Conservation (phyloP, 1,284 basidiomycete species). For the Leccinum variabile region DNA sequence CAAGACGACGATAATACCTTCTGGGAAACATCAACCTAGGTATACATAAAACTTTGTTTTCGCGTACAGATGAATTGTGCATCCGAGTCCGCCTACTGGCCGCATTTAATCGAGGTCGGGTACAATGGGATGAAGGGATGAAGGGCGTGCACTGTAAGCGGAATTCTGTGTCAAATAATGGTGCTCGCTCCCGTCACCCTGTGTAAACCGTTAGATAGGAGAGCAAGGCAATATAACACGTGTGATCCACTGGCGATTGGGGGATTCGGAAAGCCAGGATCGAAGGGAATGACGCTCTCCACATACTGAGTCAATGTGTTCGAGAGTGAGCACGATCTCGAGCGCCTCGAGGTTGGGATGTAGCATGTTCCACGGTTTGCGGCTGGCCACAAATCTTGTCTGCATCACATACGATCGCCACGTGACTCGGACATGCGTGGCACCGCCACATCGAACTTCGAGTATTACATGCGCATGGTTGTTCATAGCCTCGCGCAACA, state of each 20-base stretch:
- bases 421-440: constrained; percentile 12
- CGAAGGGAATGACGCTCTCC: constrained; percentile 43
- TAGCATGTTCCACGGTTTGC: constrained; percentile 49
- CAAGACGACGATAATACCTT: background rate
- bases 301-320: constrained; percentile 44
- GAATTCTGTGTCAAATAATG: constrained; percentile 10
- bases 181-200: constrained; percentile 33
- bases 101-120: constrained; percentile 16
- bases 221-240: constrained; percentile 25
- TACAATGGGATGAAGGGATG: constrained; percentile 10
- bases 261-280: constrained; percentile 43
- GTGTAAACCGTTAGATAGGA: constrained; percentile 8
- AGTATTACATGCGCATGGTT: too few relatives aligned
- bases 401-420: constrained; percentile 41
- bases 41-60: background rate
- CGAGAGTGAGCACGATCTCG: constrained; percentile 40
- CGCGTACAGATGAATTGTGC: background rate
- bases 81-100: background rate
- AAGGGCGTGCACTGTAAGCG: constrained; percentile 17
- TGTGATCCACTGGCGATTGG: constrained; percentile 38
- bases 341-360: constrained; percentile 55
- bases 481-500: background rate
- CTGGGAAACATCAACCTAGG: background rate
- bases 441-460: too few relatives aligned
- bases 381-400: constrained; percentile 45